Conservation (phyloP, 129 eudicot genomes). For the Artemisia annua region DNA sequence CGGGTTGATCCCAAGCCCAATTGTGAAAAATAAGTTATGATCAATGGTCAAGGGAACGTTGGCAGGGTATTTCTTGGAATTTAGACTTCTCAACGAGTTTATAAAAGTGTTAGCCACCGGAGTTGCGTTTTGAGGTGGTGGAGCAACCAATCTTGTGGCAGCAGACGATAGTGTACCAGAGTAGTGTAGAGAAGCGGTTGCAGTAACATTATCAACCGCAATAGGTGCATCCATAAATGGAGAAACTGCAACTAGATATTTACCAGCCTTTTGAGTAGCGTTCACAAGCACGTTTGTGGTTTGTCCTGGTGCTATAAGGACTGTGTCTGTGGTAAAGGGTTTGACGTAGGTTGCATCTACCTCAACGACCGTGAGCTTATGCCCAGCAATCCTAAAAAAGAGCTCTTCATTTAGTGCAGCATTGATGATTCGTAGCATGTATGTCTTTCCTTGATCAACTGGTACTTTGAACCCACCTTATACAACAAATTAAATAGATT, state of each 20-base stretch:
- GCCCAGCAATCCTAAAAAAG: constrained; percentile 67
- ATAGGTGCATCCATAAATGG: constrained; percentile 74
- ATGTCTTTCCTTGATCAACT: constrained; percentile 60
- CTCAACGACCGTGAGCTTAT: constrained; percentile 65
- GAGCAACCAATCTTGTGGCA: constrained; percentile 48
- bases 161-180: constrained; percentile 42
- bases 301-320: constrained; percentile 71
- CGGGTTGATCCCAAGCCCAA: constrained; percentile 70
- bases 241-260: constrained; percentile 56
- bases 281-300: constrained; percentile 61
- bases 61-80: constrained; percentile 57
- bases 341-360: constrained; percentile 73
- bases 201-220: constrained; percentile 61
- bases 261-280: constrained; percentile 42
- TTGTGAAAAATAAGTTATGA: constrained; percentile 62
- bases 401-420: constrained; percentile 85
- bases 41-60: constrained; percentile 53
- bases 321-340: constrained; percentile 56
- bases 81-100: constrained; percentile 56
- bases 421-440: constrained; percentile 61
- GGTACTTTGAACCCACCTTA: constrained; percentile 57
- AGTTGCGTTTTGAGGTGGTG: constrained; percentile 71
- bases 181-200: constrained; percentile 62
- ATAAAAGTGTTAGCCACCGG: constrained; percentile 45
- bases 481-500: neutral